Conservation (phyloP, 352 stramenopile species). For the Pythium monospermum region DNA sequence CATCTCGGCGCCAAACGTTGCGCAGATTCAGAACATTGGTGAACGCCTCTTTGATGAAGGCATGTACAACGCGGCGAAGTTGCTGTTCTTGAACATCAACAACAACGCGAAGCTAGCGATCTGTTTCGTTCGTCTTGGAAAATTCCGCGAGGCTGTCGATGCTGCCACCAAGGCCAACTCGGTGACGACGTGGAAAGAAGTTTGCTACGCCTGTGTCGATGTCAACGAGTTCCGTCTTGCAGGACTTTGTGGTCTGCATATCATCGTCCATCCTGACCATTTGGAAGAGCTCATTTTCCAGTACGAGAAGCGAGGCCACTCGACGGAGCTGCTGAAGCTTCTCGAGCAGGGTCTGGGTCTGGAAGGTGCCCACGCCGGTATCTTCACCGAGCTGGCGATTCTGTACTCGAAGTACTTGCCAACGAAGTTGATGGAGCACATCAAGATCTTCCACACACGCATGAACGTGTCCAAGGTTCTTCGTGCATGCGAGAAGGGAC, state of each 20-base stretch:
- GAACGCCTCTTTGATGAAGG: constrained; percentile 98
- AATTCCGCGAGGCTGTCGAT: constrained; percentile 99
- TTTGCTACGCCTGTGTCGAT: constrained; percentile 98
- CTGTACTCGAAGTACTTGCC: constrained; percentile 99
- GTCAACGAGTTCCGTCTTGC: constrained; percentile 98
- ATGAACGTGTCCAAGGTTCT: constrained; percentile 99
- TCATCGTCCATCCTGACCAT: constrained; percentile 99
- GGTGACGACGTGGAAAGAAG: constrained; percentile 99
- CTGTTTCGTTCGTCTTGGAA: constrained; percentile 98
- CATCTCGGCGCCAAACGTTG: constrained; percentile 98
- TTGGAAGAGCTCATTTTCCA: constrained; percentile 98
- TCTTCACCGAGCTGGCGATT: constrained; percentile 99
- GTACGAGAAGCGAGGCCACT: constrained; percentile 98
- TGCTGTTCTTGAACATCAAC: constrained; percentile 99
- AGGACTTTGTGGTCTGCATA: constrained; percentile 97
- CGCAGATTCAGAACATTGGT: constrained; percentile 99
- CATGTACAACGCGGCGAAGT: constrained; percentile 98
- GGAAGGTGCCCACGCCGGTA: constrained; percentile 98
- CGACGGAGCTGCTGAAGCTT: constrained; percentile 95
- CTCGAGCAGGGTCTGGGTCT: constrained; percentile 98
- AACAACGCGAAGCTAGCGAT: constrained; percentile 99
- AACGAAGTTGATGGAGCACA: constrained; percentile 99
- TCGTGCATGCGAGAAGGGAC: constrained; percentile 96
- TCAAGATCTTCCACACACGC: constrained; percentile 99
- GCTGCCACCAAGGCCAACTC: constrained; percentile 98